phyloP scores from a whole-genome alignment of 768 basidiomycete genomes.

The Pleurotus platypus region DNA sequence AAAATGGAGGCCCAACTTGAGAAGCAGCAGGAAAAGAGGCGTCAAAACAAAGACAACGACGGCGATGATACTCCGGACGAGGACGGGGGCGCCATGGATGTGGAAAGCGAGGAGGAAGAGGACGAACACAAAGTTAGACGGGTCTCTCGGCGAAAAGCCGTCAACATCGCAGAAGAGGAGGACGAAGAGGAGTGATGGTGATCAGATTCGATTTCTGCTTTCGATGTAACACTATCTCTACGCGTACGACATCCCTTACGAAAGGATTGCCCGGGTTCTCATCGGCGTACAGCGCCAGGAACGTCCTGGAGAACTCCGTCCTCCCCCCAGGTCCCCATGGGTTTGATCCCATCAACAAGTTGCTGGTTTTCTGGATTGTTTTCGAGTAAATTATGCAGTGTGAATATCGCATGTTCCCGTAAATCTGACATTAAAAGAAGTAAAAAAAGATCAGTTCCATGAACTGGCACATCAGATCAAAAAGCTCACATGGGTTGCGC shows the following conservation, averaged over 20 bases:
- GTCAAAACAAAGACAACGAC: slow-evolving; percentile 32
- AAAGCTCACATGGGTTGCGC: slow-evolving; percentile 73
- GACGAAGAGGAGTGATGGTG: slow-evolving; percentile 38
- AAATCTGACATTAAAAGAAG: slow-evolving; percentile 49
- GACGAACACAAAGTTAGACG: slow-evolving; percentile 68
- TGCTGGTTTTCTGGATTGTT: slow-evolving; percentile 78
- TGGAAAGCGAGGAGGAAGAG: slow-evolving; percentile 73
- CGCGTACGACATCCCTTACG: slow-evolving; percentile 2
- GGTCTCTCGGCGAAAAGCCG: slow-evolving; percentile 51
- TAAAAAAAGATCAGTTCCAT: slow-evolving; percentile 2
- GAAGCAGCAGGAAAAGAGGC: slow-evolving; percentile 47
- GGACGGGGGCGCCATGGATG: slow-evolving; percentile 57
- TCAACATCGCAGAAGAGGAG: slow-evolving; percentile 64
- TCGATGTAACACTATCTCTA: slow-evolving; percentile 1
- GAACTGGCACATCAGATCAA: slow-evolving; percentile 9
- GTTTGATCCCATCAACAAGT: slow-evolving; percentile 71
- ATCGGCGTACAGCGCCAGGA: slow-evolving; percentile 28
- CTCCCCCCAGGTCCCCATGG: slow-evolving; percentile 54
- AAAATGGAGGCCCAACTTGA: slow-evolving; percentile 66
- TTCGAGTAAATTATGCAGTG: slow-evolving; percentile 74
- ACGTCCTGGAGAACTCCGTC: slow-evolving; percentile 46
- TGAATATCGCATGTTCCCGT: slow-evolving; percentile 88
- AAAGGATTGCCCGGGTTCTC: slow-evolving; percentile 13
- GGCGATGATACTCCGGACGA: slow-evolving; percentile 27
- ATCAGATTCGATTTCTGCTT: slow-evolving; percentile 8